phyloP scores from a whole-genome alignment of 257 asterid species.

The Solanum piurae region DNA sequence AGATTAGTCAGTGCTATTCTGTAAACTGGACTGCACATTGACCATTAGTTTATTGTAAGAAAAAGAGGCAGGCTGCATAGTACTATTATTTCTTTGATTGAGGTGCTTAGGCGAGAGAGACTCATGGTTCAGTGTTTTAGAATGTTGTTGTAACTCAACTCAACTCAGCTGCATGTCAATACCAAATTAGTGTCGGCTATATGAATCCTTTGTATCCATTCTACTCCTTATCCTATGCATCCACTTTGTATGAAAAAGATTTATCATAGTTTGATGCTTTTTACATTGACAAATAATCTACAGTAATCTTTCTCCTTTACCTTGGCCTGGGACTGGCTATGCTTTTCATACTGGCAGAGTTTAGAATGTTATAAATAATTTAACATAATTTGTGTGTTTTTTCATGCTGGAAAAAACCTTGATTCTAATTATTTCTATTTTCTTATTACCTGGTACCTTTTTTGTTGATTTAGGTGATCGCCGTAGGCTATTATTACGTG shows the following conservation, averaged over 20 bases:
- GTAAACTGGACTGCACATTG: constrained; percentile 2
- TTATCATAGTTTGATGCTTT: not conserved
- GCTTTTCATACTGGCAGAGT: not conserved
- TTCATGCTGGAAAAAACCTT: not conserved
- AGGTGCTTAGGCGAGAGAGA: not conserved
- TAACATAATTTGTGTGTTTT: not conserved
- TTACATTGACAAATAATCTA: not conserved
- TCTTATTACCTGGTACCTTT: not conserved
- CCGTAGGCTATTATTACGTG: constrained; percentile 82
- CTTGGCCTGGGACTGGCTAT: not conserved
- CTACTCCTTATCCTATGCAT: not conserved
- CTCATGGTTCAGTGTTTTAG: not conserved
- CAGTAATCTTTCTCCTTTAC: not conserved
- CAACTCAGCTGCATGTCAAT: not conserved
- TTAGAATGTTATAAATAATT: not conserved
- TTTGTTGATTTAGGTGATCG: constrained; percentile 69
- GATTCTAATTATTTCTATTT: not conserved
- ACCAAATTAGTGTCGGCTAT: not conserved
- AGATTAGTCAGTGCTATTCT: not conserved
- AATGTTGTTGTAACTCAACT: not conserved
- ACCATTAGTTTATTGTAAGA: not conserved
- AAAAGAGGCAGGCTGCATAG: not conserved
- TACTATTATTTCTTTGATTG: not conserved
- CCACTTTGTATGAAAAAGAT: not conserved
- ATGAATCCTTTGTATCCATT: not conserved